Conservation (phyloP, 805 yeast species). For the Candida ortonii region DNA sequence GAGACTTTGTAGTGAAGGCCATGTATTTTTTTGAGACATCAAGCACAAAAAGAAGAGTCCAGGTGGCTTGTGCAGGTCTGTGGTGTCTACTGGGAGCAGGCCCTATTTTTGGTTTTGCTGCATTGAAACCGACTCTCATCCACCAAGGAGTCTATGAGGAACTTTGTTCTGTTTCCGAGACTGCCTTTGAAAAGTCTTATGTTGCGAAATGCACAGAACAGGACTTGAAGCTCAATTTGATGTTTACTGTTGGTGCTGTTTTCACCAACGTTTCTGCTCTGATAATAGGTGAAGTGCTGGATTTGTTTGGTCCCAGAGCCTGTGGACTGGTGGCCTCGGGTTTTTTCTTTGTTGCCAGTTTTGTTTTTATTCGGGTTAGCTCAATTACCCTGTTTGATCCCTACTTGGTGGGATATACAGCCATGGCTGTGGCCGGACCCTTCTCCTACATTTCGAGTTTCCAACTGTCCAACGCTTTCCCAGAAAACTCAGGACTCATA, state of each 20-base stretch:
- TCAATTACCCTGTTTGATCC: slow-evolving; percentile 42
- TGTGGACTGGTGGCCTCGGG: slow-evolving; percentile 53
- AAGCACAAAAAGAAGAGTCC: slow-evolving; percentile 34
- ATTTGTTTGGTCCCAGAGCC: slow-evolving; percentile 48
- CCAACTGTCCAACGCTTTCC: slow-evolving; percentile 57
- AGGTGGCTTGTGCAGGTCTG: slow-evolving; percentile 47
- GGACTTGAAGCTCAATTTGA: slow-evolving; percentile 54
- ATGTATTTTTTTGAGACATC: slow-evolving; percentile 35
- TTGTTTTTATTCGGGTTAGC: slow-evolving; percentile 42
- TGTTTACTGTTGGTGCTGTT: slow-evolving; percentile 58
- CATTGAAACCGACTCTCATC: slow-evolving; percentile 51
- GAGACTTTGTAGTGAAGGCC: no score
- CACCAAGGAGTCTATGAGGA: slow-evolving; percentile 46
- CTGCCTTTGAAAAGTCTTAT: slow-evolving; percentile 23
- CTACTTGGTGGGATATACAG: slow-evolving; percentile 48
- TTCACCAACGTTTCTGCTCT: slow-evolving; percentile 54
- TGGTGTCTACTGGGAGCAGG: slow-evolving; percentile 60
- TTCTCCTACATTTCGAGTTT: slow-evolving; percentile 54
- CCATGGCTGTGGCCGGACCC: slow-evolving; percentile 58
- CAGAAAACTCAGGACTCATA: slow-evolving; percentile 49
- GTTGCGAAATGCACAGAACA: slow-evolving; percentile 48
- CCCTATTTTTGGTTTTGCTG: slow-evolving; percentile 60
- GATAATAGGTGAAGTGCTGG: slow-evolving; percentile 47
- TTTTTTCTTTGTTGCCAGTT: slow-evolving; percentile 44
- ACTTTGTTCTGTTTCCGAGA: slow-evolving; percentile 33